Conservation (phyloP, 345 rosid species). For the Cochlearia excelsa region DNA sequence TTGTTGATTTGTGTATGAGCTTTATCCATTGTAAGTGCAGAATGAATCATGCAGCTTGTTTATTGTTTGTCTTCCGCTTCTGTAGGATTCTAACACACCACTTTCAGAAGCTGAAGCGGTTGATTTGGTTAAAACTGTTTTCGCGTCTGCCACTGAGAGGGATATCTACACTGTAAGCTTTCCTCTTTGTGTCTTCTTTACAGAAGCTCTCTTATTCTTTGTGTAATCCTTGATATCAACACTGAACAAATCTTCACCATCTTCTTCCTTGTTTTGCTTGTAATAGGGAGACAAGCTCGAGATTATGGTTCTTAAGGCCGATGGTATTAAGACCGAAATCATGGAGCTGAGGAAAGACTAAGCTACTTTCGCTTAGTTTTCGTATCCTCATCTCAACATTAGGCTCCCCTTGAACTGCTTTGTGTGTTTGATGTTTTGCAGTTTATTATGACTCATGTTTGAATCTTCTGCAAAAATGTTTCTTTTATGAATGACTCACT, state of each 20-base stretch:
- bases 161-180: conserved; percentile 90
- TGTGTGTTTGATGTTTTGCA: conserved; percentile 5
- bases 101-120: conserved; percentile 83
- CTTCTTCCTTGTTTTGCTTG: background rate
- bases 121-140: conserved; percentile 85
- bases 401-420: conserved; percentile 23
- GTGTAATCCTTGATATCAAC: background rate
- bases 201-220: background rate
- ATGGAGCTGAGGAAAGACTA: conserved; percentile 85
- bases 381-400: conserved; percentile 8
- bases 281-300: conserved; percentile 83
- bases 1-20: conserved; percentile 6
- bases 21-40: background rate
- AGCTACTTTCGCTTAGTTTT: conserved; percentile 14
- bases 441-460: conserved; percentile 25
- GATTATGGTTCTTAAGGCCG: conserved; percentile 67
- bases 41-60: conserved; percentile 7
- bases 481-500: conserved; percentile 16
- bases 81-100: conserved; percentile 93
- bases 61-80: background rate
- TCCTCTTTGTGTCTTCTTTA: conserved; percentile 1
- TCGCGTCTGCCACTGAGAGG: conserved; percentile 95
- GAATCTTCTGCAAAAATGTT: conserved; percentile 19
- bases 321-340: conserved; percentile 64
- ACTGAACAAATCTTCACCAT: background rate